phyloP scores from a whole-genome alignment of 2,329 filamentous ascomycete genomes.

The Paecilomyces variotii region DNA sequence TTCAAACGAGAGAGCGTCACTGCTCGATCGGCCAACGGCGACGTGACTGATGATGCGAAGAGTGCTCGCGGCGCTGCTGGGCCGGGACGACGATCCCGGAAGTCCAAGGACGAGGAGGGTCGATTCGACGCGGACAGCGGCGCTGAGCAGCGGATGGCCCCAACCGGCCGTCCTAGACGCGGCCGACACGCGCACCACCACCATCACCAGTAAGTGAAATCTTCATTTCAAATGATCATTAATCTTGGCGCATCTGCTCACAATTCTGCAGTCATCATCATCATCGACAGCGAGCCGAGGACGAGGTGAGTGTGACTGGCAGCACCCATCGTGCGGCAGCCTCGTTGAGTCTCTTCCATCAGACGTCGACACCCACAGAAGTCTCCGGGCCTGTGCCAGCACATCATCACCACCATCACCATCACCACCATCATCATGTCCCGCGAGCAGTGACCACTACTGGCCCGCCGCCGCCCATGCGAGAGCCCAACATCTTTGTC shows the following conservation, averaged over 20 bases:
- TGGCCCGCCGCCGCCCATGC: slow-evolving; percentile 32
- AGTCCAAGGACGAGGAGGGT: slow-evolving; percentile 67
- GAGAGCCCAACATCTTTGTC: slow-evolving; percentile 57
- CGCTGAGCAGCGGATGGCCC: slow-evolving; percentile 54
- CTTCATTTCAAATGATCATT: neutral
- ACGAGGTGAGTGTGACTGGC: slow-evolving; percentile 28
- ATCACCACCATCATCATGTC: slow-evolving; percentile 39
- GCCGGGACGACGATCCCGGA: slow-evolving; percentile 54
- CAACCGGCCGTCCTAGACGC: slow-evolving; percentile 61
- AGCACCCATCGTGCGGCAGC: slow-evolving; percentile 16
- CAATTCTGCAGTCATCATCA: slow-evolving; percentile 38
- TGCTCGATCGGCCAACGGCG: slow-evolving; percentile 36
- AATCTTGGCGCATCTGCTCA: slow-evolving; percentile 6
- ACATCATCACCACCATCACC: slow-evolving; percentile 35
- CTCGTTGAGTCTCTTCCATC: slow-evolving; percentile 20
- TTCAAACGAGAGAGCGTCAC: slow-evolving; percentile 43
- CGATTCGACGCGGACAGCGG: slow-evolving; percentile 59
- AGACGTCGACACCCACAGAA: slow-evolving; percentile 22
- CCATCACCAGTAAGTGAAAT: slow-evolving; percentile 44
- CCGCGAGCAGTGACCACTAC: slow-evolving; percentile 17
- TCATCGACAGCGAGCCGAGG: slow-evolving; percentile 47
- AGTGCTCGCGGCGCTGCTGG: slow-evolving; percentile 36
- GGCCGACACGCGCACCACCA: slow-evolving; percentile 48
- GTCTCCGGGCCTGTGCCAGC: slow-evolving; percentile 6
- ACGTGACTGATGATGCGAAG: slow-evolving; percentile 31